Evolutionary conservation across 2,329 filamentous ascomycete species (phyloP), one percentile per base, ranked within the genome.

Genomic region (Aspergillus tanneri): DNA sequence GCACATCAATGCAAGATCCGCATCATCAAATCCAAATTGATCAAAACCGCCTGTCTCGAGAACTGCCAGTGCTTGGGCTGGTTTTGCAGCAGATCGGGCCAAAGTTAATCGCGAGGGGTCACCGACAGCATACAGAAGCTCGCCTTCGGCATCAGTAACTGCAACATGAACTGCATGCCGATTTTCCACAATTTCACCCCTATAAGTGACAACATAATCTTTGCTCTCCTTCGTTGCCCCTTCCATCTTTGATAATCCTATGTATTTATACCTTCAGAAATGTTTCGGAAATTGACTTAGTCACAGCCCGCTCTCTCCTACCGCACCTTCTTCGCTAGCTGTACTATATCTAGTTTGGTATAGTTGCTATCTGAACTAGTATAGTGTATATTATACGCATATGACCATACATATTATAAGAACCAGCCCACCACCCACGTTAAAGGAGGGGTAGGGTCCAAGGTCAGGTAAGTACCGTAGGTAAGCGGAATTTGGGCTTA

Each of bases 1-100:
- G 47, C 75, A 77, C 63, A 75, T 72, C 1, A 78, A 57, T 0
- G 73, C 76, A 2, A 78, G 50, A 25, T 78, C 75, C 3, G 60
- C 67, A 2, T 71, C 65, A 14, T 72, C 61, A 19, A 77, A 69
- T 1, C 56, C 56, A 42, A 62, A 72, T 7, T 58, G 47, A 2
- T 74, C 67, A 18, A 71, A 57, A 1, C 58, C 68, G 0, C 71
- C 72, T 0, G 72, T 75, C 45, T 76, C 71, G 0, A 75, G 50
- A 4, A 77, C 64, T 4, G 73, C 72, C 4, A 77, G 63, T 0
- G 74, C 69, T 54, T 77, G 74, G 0, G 65, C 66, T 0, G 73
- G 73, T 44, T 78, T 78, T n/a, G 71, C 70, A 2, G 73, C 67
- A 4, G 76, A 78, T 12, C 75, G 69, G 18, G 65, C 61, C 3